Conservation (phyloP, 768 basidiomycete genomes). For the Amanita rimosa region DNA sequence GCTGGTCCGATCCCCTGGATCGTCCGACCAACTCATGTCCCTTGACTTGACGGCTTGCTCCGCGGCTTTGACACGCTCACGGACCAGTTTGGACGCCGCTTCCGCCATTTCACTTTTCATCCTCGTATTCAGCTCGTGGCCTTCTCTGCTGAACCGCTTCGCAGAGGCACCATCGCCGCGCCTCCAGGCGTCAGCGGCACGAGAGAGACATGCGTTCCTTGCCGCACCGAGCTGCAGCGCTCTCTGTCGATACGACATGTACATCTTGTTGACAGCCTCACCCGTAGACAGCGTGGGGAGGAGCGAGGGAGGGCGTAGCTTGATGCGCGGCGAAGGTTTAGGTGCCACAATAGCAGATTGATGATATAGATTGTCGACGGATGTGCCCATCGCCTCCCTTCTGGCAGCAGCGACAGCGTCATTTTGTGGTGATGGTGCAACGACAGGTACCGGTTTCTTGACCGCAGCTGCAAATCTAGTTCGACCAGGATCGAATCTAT, state of each 20-base stretch:
- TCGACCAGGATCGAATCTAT: slow-evolving; percentile 67
- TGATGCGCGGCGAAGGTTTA: slow-evolving; percentile 74
- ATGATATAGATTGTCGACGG: slow-evolving; percentile 52
- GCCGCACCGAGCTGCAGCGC: slow-evolving; percentile 90
- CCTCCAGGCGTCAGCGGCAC: slow-evolving; percentile 94
- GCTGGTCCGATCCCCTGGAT: slow-evolving; percentile 63
- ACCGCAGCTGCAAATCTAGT: slow-evolving; percentile 86
- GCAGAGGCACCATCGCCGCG: slow-evolving; percentile 93
- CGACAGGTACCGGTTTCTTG: slow-evolving; percentile 46
- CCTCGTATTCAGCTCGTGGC: slow-evolving; percentile 85
- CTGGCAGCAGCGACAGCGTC: slow-evolving; percentile 34
- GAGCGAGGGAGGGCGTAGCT: slow-evolving; percentile 70
- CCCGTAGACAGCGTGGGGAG: slow-evolving; percentile 88
- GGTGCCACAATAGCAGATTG: slow-evolving; percentile 67
- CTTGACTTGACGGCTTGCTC: slow-evolving; percentile 66
- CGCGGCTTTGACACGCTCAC: slow-evolving; percentile 65
- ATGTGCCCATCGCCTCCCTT: slow-evolving; percentile 44
- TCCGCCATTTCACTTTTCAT: slow-evolving; percentile 81
- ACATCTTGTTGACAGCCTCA: slow-evolving; percentile 64
- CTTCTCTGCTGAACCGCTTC: slow-evolving; percentile 89
- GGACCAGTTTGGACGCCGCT: slow-evolving; percentile 77
- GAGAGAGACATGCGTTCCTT: slow-evolving; percentile 86
- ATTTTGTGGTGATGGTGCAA: slow-evolving; percentile 13
- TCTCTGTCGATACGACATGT: slow-evolving; percentile 81
- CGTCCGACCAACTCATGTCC: slow-evolving; percentile 73